Evolutionary conservation across 2,329 filamentous ascomycete species (phyloP).

Genomic region (Alternaria gansuensis): DNA sequence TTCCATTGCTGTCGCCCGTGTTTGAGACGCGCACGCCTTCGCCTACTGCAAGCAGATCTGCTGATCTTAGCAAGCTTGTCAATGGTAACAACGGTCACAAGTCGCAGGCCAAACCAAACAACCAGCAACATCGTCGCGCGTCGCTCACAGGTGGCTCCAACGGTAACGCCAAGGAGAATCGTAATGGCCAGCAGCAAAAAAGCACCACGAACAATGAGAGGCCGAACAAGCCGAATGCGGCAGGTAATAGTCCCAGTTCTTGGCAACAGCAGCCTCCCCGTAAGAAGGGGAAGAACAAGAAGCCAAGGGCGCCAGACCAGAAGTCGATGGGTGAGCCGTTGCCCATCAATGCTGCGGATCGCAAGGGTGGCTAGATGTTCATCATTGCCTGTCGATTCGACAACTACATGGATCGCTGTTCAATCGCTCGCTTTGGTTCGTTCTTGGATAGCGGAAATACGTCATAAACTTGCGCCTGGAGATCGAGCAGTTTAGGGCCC

Average conservation of each 20-base stretch:
- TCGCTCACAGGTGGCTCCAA: slow-evolving; percentile 37
- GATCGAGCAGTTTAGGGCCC: not conserved
- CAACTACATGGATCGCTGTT: not conserved
- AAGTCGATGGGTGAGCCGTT: slow-evolving; percentile 53
- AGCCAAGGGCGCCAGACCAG: slow-evolving; percentile 40
- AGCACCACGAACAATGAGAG: slow-evolving; percentile 36
- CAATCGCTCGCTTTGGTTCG: not conserved
- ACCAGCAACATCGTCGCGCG: slow-evolving; percentile 40
- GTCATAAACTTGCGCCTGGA: slow-evolving; percentile 1
- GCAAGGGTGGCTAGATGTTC: slow-evolving; percentile 55
- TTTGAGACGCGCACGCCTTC: slow-evolving; percentile 77
- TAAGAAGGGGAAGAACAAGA: slow-evolving; percentile 41
- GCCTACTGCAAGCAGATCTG: slow-evolving; percentile 65
- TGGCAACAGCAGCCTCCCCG: slow-evolving; percentile 35
- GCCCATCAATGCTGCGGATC: slow-evolving; percentile 56
- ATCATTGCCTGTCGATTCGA: not conserved
- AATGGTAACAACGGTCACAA: slow-evolving; percentile 46
- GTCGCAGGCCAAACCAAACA: slow-evolving; percentile 39
- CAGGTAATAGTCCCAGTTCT: slow-evolving; percentile 21
- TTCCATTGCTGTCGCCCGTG: slow-evolving; percentile 72
- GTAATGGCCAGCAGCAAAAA: slow-evolving; percentile 38
- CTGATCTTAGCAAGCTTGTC: slow-evolving; percentile 38
- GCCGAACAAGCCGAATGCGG: slow-evolving; percentile 31
- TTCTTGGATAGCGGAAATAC: slow-evolving; percentile 12
- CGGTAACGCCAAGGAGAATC: slow-evolving; percentile 36